These are phyloP conservation scores for Epichloe scottii DNA, from an alignment of 2,329 filamentous ascomycete species.

Conservation along the genomic window DNA sequence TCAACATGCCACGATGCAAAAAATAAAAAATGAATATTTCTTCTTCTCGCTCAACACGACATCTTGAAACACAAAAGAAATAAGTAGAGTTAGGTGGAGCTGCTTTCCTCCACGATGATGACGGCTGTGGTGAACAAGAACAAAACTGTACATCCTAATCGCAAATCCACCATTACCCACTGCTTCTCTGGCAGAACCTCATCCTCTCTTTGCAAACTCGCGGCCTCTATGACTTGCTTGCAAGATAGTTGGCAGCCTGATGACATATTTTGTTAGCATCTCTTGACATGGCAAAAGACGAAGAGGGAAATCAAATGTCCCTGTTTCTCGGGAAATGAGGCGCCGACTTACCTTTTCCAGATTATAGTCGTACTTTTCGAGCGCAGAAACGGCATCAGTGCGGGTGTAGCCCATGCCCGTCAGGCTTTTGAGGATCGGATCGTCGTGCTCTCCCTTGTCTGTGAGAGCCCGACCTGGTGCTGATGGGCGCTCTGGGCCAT, in stretches of 20 bases:
- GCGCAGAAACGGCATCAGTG: conserved; percentile 57
- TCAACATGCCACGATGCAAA: too few species aligned
- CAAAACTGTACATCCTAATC: background rate
- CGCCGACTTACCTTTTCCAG: conserved; percentile 65
- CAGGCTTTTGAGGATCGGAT: conserved; percentile 79
- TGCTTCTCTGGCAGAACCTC: background rate
- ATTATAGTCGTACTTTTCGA: conserved; percentile 95
- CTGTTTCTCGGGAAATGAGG: background rate
- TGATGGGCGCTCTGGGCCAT: conserved; percentile 15
- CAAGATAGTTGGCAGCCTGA: conserved; percentile 42
- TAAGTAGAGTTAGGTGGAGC: background rate
- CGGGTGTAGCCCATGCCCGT: conserved; percentile 82
- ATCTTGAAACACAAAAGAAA: background rate
- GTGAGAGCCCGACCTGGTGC: conserved; percentile 53
- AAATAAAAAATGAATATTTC: background rate
- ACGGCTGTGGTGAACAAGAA: background rate
- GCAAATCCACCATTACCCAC: background rate
- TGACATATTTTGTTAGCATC: conserved; percentile 8
- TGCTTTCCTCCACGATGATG: background rate
- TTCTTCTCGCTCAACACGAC: background rate
- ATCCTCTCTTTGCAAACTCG: background rate
- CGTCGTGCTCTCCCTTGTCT: conserved; percentile 69
- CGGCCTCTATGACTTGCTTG: conserved; percentile 34
- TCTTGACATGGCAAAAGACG: background rate
- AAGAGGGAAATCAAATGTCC: background rate